Conservation (phyloP, 768 basidiomycete genomes). For the Termitomyces sp. region DNA sequence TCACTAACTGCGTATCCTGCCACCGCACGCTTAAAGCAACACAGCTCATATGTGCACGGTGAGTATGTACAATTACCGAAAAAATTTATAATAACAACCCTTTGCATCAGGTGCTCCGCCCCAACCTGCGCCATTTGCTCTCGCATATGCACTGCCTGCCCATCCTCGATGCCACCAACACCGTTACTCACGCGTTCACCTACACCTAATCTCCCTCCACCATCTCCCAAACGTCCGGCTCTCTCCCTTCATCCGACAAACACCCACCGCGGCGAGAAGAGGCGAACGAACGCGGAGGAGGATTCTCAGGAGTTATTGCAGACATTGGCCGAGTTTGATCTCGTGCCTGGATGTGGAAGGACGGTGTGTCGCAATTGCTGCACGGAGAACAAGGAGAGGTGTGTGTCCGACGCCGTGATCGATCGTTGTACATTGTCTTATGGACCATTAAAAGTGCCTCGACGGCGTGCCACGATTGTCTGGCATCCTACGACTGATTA, state of each 20-base stretch:
- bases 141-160: slow-evolving; percentile 34
- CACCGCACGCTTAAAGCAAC: slow-evolving; percentile 19
- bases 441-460: slow-evolving; percentile 21
- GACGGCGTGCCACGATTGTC: slow-evolving; percentile 34
- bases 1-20: slow-evolving; percentile 20
- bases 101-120: slow-evolving; percentile 27
- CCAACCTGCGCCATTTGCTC: slow-evolving; percentile 39
- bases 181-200: slow-evolving; percentile 33
- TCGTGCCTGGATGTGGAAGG: slow-evolving; percentile 33
- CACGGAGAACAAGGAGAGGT: slow-evolving; percentile 36
- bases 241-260: slow-evolving; percentile 23
- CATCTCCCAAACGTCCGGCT: slow-evolving; percentile 24
- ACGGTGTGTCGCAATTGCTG: slow-evolving; percentile 39
- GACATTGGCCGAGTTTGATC: slow-evolving; percentile 8
- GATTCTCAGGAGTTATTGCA: slow-evolving; percentile 2
- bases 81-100: not conserved
- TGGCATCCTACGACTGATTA: slow-evolving; percentile 6
- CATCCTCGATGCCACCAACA: slow-evolving; percentile 29
- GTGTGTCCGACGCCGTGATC: slow-evolving; percentile 8
- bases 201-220: slow-evolving; percentile 19
- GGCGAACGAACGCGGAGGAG: slow-evolving; percentile 11
- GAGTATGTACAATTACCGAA: not conserved
- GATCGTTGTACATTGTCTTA: not conserved
- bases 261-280: slow-evolving; percentile 18
- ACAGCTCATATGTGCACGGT: slow-evolving; percentile 23